Base-by-base conservation (phyloP, 441 rosid genomes). In the Pelargonium cotyledonis region DNA sequence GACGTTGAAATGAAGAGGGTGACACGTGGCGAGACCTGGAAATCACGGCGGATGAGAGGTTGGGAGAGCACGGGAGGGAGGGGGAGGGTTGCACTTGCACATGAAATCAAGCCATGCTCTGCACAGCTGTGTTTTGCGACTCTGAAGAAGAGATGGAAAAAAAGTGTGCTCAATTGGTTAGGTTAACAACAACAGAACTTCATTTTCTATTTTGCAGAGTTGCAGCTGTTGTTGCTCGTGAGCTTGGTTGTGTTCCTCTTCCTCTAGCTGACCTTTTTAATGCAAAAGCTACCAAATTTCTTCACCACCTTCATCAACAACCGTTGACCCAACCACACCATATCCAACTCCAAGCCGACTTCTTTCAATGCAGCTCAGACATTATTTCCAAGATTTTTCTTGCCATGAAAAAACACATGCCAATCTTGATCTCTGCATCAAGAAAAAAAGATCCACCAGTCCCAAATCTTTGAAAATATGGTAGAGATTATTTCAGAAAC, bases 101-200 rank as follows among this genome's bases (percentile, higher is more conserved):
- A 23, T 0, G 16, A 58, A 21, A 58, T 58, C 23, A 53, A 53
- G 38, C 38, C 38, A 31, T 31, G 38, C 38, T 2, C 38, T 31
- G 38, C 38, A 53, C 3, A 53, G 60, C 23, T 53, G 60, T 53
- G 60, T 2, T 31, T 31, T 31, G 38, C 3, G 38, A 31, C 38
- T 53, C 21, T 3, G 1, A 5, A n/a, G n/a, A 11, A 15, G 60
- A n/a, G 12, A 1, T 6, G 2, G 21, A 15, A 58, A 58, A 58
- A 19, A 58, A 21, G 63, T 19, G 63, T 58, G 63, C 63, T 12
- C 63, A 58, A 58, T 58, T 58, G 63, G 31, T 58, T 21, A 23
- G 29, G 63, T 58, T 58, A 58, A 58, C 63, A 9, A 58, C 9
- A 19, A 58, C 63, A 21, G 23, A 21, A 8, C 63, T 58, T 21